Percentiles rank a stretch among this genome's conserved stretches.
Conservation (phyloP, 2,329 filamentous ascomycete genomes). For the Nigrospora oryzae region DNA sequence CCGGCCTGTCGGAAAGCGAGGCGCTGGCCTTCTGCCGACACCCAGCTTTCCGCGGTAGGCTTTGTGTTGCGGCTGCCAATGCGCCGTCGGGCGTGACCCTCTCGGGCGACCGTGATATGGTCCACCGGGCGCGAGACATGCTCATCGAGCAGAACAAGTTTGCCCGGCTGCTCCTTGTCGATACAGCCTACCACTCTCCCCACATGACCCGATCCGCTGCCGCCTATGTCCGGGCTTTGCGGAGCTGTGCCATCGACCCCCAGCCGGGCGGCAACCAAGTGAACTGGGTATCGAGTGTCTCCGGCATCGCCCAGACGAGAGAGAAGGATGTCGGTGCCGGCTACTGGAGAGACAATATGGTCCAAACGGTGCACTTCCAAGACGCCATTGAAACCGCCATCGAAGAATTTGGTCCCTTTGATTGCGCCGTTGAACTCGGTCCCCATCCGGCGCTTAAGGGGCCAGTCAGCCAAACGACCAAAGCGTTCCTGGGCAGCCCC, state of each 20-base stretch:
- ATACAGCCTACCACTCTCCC: conserved; percentile 39
- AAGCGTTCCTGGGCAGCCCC: conserved; percentile 7
- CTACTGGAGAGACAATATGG: conserved; percentile 35
- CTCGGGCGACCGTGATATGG: conserved; percentile 16
- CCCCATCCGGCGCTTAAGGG: conserved; percentile 18
- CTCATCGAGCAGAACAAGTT: conserved; percentile 17
- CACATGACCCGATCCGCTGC: conserved; percentile 31
- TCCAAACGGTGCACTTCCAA: conserved; percentile 27
- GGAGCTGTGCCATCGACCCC: conserved; percentile 17
- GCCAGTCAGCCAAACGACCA: conserved; percentile 14
- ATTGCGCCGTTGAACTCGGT: conserved; percentile 19
- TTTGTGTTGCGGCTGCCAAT: conserved; percentile 19
- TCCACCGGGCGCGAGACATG: conserved; percentile 10
- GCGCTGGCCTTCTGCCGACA: conserved; percentile 13
- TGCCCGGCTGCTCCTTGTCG: conserved; percentile 26
- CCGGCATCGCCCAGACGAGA: conserved; percentile 10
- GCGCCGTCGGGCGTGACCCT: conserved; percentile 16
- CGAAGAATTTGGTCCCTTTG: conserved; percentile 12
- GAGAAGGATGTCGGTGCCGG: conserved; percentile 11
- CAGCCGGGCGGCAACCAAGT: conserved; percentile 12
- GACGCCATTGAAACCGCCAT: conserved; percentile 20
- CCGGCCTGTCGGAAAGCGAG: conserved; percentile 14
- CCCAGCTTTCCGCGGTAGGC: conserved; percentile 10
- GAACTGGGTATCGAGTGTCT: conserved; percentile 32
- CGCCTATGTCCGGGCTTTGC: conserved; percentile 23